Conservation (phyloP, 306 rosid genomes). For the Benincasa hispida region DNA sequence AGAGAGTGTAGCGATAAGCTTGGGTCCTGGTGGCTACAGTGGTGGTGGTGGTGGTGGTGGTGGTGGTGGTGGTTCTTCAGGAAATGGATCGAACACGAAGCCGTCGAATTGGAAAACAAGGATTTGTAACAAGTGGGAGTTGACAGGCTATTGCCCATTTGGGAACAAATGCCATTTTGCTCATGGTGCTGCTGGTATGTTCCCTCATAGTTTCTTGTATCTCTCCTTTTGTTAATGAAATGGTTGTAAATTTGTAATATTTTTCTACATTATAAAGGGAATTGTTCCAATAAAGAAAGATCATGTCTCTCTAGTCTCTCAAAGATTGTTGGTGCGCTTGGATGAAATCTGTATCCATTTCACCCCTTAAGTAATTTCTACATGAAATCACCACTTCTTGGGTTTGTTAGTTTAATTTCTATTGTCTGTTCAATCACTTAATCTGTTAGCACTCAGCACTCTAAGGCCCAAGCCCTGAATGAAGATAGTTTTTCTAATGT, state of each 20-base stretch:
- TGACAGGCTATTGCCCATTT: constrained; percentile 97
- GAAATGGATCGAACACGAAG: constrained; percentile 44
- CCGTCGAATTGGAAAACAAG: constrained; percentile 99
- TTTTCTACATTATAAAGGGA: neutral
- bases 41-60: constrained; percentile 14
- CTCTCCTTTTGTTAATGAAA: neutral
- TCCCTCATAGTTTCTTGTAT: neutral
- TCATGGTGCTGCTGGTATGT: constrained; percentile 85
- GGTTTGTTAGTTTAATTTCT: neutral
- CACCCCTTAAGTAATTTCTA: neutral
- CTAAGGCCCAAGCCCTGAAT: neutral
- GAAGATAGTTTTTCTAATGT: neutral
- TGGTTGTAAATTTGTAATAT: neutral
- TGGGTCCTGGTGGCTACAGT: constrained; percentile 90
- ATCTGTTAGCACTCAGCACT: neutral
- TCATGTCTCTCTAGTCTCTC: neutral
- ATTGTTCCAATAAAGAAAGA: neutral
- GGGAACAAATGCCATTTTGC: constrained; percentile 98
- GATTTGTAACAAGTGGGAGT: constrained; percentile 97
- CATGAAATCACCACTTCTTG: neutral
- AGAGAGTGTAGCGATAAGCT: constrained; percentile 95
- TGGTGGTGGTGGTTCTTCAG: constrained; percentile 12
- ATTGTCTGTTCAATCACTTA: neutral
- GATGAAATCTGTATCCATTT: neutral
- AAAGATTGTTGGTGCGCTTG: neutral